phyloP scores from a whole-genome alignment of 2,329 filamentous ascomycete species.

The Drechslera avenae region DNA sequence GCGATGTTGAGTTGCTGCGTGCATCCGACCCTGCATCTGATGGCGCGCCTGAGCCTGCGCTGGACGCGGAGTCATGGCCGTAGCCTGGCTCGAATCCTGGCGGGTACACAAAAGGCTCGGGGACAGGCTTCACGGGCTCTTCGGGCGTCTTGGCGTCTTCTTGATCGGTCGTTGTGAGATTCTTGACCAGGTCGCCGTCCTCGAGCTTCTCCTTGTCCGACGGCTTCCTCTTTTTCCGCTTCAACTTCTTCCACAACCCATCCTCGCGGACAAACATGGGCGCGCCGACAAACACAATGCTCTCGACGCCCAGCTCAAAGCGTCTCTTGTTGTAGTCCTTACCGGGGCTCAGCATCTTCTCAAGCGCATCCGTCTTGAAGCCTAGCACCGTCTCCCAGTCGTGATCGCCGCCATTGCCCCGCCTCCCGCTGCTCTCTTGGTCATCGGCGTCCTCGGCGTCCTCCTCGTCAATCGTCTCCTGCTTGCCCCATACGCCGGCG shows the following conservation, averaged over 20 bases:
- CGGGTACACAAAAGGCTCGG: constrained; percentile 41
- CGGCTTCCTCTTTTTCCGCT: constrained; percentile 38
- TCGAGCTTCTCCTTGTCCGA: constrained; percentile 27
- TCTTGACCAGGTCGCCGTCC: constrained; percentile 27
- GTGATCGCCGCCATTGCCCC: constrained; percentile 36
- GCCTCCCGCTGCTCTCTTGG: constrained; percentile 2
- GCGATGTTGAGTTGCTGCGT: constrained; percentile 48
- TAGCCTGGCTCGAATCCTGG: constrained; percentile 49
- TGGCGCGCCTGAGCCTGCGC: constrained; percentile 31
- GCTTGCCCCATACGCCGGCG: constrained; percentile 36
- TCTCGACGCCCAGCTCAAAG: constrained; percentile 50
- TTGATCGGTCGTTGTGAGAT: constrained; percentile 20
- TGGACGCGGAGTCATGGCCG: constrained; percentile 42
- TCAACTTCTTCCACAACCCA: constrained; percentile 48
- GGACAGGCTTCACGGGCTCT: constrained; percentile 15
- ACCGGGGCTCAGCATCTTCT: constrained; percentile 48
- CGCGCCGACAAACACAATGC: constrained; percentile 48
- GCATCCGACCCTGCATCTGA: constrained; percentile 49
- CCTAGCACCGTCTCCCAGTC: constrained; percentile 49
- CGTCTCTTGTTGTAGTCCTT: constrained; percentile 48
- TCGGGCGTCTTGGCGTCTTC: constrained; percentile 19
- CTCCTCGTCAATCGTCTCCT: constrained; percentile 47
- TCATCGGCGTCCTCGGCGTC: constrained; percentile 33
- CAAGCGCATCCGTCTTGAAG: constrained; percentile 48
- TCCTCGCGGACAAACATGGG: constrained; percentile 51